phyloP scores from a whole-genome alignment of 164 flowering plant species.

The Paratinospora sagittata region DNA sequence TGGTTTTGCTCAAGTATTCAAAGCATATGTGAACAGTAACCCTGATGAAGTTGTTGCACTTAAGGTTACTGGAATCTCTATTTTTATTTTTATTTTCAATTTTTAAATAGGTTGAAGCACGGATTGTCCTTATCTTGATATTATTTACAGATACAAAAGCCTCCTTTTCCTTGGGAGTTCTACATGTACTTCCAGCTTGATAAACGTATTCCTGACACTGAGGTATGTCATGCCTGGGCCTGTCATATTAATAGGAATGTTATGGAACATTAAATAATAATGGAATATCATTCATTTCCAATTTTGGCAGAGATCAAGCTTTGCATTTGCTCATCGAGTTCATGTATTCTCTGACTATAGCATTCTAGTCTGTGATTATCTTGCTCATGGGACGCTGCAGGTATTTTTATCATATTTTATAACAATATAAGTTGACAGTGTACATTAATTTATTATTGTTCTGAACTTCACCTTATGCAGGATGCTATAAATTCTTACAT shows the following conservation, averaged over 20 bases:
- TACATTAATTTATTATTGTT: slow-evolving; percentile 5
- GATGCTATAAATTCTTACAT: slow-evolving; percentile 84
- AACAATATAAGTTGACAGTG: background rate
- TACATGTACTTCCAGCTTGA: slow-evolving; percentile 94
- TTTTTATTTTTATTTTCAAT: slow-evolving; percentile 1
- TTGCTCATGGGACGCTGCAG: slow-evolving; percentile 86
- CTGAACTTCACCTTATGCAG: slow-evolving; percentile 33
- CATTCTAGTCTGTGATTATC: slow-evolving; percentile 71
- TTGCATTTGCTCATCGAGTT: slow-evolving; percentile 71
- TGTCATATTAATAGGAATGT: background rate
- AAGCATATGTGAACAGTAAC: slow-evolving; percentile 54
- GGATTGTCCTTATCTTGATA: background rate
- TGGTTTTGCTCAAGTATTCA: slow-evolving; percentile 88
- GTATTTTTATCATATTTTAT: slow-evolving; percentile 25
- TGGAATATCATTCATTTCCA: slow-evolving; percentile 14
- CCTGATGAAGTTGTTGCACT: slow-evolving; percentile 85
- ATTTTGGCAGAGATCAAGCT: slow-evolving; percentile 61
- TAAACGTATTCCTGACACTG: slow-evolving; percentile 45
- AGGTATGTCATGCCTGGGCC: slow-evolving; percentile 36
- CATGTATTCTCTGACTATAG: slow-evolving; percentile 83
- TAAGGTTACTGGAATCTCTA: slow-evolving; percentile 41
- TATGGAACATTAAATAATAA: background rate
- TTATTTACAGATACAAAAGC: slow-evolving; percentile 73
- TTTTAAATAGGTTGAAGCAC: background rate
- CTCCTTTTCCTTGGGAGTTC: slow-evolving; percentile 97